phyloP scores from a whole-genome alignment of 257 asterid genomes.

The Petrea volubilis region DNA sequence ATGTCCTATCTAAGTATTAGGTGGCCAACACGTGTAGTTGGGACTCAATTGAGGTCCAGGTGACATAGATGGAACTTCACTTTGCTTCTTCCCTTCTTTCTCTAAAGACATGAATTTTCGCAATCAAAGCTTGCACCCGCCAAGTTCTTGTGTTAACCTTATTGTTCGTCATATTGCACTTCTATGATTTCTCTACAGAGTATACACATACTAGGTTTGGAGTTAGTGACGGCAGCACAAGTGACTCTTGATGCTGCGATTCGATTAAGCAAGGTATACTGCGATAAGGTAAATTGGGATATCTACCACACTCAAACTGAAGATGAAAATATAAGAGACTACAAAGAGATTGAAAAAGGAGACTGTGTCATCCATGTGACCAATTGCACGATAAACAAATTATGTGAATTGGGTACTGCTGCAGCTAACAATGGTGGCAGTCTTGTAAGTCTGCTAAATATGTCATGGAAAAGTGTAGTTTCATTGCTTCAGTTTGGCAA shows the following conservation, averaged over 20 bases:
- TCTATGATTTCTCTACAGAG: slow-evolving; percentile 46
- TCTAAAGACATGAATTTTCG: neutral
- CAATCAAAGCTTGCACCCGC: slow-evolving; percentile 12
- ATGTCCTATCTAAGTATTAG: neutral
- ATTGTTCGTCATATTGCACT: slow-evolving; percentile 18
- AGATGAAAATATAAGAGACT: slow-evolving; percentile 33
- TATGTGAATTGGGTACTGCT: slow-evolving; percentile 81
- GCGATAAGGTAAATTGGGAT: slow-evolving; percentile 75
- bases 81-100: slow-evolving; percentile 8
- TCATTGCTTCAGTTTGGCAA: slow-evolving; percentile 86
- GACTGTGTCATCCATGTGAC: slow-evolving; percentile 58
- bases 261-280: slow-evolving; percentile 79
- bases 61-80: slow-evolving; percentile 13
- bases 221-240: slow-evolving; percentile 68
- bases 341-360: slow-evolving; percentile 45
- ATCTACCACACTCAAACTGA: slow-evolving; percentile 31
- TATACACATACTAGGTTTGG: slow-evolving; percentile 50
- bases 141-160: neutral
- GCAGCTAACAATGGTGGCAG: slow-evolving; percentile 96
- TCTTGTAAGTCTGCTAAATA: slow-evolving; percentile 79
- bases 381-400: slow-evolving; percentile 56
- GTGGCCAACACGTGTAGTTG: neutral
- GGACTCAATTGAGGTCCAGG: neutral
- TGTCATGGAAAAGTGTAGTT: slow-evolving; percentile 96
- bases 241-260: slow-evolving; percentile 63